Base-by-base conservation (phyloP, 2,329 filamentous ascomycete genomes). In the Beauveria brongniartii region DNA sequence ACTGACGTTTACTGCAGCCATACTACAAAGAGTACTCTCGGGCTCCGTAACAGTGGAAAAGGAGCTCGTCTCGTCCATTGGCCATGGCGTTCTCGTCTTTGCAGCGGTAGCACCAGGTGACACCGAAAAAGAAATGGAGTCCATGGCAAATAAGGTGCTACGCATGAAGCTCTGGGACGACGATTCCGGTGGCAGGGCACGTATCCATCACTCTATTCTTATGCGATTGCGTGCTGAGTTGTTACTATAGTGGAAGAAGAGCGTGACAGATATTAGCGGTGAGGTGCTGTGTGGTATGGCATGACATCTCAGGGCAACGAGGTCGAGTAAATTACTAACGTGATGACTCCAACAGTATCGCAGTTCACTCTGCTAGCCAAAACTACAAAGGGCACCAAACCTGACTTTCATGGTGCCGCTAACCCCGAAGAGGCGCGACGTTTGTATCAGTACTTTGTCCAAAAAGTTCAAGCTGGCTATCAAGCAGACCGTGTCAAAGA, bases 21-120 rank as follows among this genome's bases (percentile, higher is more conserved):
- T 99, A 63, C 78, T 97, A 58, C 94, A 99, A 76, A 85, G 94
- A 66, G 94, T 99, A 56, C 85, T 96, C 63, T 97, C 92, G 48
- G 93, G 93, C 63, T 97, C 93, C 8, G 94, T 99, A 68, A 94
- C 92, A 1, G 93, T 99, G 57, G 92, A 99, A 71, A 89, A 91
- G 70, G 82, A 96, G 71, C 78, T 96, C 34, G 84, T 99, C 51
- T 97, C 94, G 1, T 90, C 89, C 3, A 97, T 99, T 69, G 91
- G 91, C 63, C 90, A 88, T 74, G 94, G 94, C 34, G 77, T 99
- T 48, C 80, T 99, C 7, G 91, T 97, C 37, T 89, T 99, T 71
- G 93, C 93, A 24, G 94, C 92, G 28, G 86, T 99, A 48, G 92
- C 89, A 37, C 92, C 91, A 46, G 89, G 92, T 59, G 94, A 99